Evolutionary conservation across 139 green algal genomes (phyloP).

Genomic region (Coelastrella sp.): DNA sequence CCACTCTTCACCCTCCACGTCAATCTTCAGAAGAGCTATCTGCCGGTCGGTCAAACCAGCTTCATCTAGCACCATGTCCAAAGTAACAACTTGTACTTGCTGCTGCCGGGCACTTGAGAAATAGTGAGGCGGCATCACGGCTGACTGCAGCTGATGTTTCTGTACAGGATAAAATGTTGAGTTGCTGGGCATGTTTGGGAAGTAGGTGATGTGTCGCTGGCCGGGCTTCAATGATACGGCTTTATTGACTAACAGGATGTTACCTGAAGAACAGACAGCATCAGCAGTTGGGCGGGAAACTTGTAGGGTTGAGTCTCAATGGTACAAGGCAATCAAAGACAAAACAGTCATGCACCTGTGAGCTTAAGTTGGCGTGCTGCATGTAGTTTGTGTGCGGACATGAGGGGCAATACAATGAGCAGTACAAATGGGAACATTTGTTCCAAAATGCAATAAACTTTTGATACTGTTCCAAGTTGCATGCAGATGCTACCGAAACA

Average conservation of each 20-base stretch:
- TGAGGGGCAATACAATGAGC: too few relatives aligned
- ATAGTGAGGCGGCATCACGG: not conserved
- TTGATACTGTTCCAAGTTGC: too few relatives aligned
- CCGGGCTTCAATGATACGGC: not conserved
- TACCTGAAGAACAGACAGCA: not conserved
- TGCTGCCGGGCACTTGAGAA: not conserved
- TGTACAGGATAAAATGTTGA: not conserved
- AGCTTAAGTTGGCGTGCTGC: too few relatives aligned
- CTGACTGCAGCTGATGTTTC: not conserved
- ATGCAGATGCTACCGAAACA: too few relatives aligned
- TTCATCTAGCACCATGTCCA: not conserved
- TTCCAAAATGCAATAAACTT: too few relatives aligned
- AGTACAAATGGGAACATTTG: too few relatives aligned
- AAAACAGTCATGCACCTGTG: not conserved
- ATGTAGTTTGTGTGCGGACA: too few relatives aligned
- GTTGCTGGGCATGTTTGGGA: not conserved
- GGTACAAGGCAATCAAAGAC: not conserved
- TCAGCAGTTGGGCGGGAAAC: not conserved
- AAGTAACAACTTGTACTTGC: not conserved
- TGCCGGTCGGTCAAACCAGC: not conserved
- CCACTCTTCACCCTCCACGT: not conserved
- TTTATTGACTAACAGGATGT: not conserved
- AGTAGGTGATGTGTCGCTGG: not conserved
- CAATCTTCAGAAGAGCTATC: not conserved
- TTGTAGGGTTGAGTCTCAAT: not conserved